Evolutionary conservation across 176 grass and related monocot species (phyloP).

Genomic region (Poa pratensis): DNA sequence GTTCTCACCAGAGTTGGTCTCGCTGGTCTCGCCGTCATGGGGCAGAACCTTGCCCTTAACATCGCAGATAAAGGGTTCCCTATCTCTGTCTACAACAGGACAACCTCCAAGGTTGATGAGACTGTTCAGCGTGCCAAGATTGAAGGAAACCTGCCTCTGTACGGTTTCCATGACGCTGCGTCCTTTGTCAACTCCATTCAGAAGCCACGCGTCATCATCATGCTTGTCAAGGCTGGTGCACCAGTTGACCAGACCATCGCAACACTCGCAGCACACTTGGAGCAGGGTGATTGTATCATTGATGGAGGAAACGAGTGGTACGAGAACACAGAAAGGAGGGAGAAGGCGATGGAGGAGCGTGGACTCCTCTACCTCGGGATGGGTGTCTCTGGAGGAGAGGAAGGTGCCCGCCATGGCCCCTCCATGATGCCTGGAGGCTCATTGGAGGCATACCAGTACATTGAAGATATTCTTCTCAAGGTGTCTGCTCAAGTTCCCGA

Average conservation of each 20-base stretch:
- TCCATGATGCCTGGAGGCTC: conserved; percentile 84
- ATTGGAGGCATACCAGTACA: conserved; percentile 75
- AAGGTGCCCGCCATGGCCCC: conserved; percentile 73
- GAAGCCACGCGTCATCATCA: conserved; percentile 79
- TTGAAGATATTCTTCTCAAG: conserved; percentile 84
- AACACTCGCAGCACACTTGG: conserved; percentile 69
- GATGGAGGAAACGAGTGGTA: conserved; percentile 92
- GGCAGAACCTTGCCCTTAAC: conserved; percentile 84
- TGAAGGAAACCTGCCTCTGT: conserved; percentile 76
- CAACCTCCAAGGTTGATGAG: conserved; percentile 84
- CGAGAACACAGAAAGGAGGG: conserved; percentile 90
- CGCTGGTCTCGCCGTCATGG: conserved; percentile 76
- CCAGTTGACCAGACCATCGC: conserved; percentile 86
- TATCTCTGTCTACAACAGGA: conserved; percentile 88
- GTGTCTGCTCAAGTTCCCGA: conserved; percentile 75
- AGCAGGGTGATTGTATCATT: conserved; percentile 75
- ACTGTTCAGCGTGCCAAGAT: conserved; percentile 62
- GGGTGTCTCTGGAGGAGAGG: conserved; percentile 85
- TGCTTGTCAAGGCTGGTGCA: conserved; percentile 84
- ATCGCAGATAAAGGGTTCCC: conserved; percentile 86
- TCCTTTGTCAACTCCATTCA: conserved; percentile 84
- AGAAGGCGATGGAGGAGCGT: conserved; percentile 73
- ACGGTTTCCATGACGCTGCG: conserved; percentile 64
- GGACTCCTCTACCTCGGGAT: conserved; percentile 83
- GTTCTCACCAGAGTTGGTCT: conserved; percentile 65